Base-by-base conservation (phyloP, 2,329 filamentous ascomycete species). In the Trichoderma arundinaceum region DNA sequence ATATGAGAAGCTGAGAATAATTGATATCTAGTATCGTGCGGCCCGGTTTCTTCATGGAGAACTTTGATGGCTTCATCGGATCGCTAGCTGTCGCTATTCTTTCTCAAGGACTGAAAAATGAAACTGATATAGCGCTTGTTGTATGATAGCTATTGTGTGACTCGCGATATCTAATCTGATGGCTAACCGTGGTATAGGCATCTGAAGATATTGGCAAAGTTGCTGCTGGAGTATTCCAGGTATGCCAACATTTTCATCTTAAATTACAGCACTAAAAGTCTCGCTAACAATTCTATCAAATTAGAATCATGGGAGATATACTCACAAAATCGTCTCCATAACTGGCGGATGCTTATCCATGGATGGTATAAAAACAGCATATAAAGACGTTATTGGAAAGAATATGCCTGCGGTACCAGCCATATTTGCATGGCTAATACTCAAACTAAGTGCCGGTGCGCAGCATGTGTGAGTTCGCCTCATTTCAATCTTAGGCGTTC, bases 1-100 rank as follows among this genome's bases (percentile, higher is more conserved):
- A 22, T 12, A 15, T 7, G 39, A 22, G 7, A 2, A 4, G 52
- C 2, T 17, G n/a, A 44, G n/a, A 19, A 1, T 15, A 19, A 15
- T 9, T 4, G n/a, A 28, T 28, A 28, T 28, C 4, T 2, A 65
- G 63, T 1, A 52, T 65, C 5, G 56, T 61, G 15, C 56, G 57
- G 17, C 63, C 63, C 19, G 63, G 63, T n/a, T 53, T 61, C 48
- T 65, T 65, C 4, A 62, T 65, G 63, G 63, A 65, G 28, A 65
- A 65, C 9, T 65, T 65, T 54, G 63, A 65, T 28, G 63, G 63
- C 4, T 54, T 61, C 7, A 38, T 61, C 56, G 63, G 63, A 15
- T 41, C 44, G 17, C 48, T 65, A 2, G 63, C 63, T 2, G 63
- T 65, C 3, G 15, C 56, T 2, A 33, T 65, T 22, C 22, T 65